phyloP scores from a whole-genome alignment of 2,329 filamentous ascomycete species.

The Colletotrichum liriopes region DNA sequence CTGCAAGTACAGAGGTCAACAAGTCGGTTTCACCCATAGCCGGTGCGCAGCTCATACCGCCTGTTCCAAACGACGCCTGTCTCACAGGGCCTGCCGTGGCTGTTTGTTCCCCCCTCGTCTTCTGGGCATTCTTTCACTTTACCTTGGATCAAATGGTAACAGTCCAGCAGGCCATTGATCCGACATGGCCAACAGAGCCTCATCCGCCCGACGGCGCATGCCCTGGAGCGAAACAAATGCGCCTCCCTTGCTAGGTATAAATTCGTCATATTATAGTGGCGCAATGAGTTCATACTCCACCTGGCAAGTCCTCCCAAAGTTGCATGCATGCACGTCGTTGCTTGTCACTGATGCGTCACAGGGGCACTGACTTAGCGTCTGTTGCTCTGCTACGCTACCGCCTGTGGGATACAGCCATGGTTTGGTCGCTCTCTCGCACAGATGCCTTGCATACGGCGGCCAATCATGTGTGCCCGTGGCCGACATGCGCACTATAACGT shows the following conservation, averaged over 20 bases:
- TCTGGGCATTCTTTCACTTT: background rate
- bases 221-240: background rate
- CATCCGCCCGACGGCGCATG: background rate
- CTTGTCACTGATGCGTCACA: background rate
- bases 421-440: background rate
- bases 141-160: background rate
- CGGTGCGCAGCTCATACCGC: constrained; percentile 20
- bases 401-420: too few relatives aligned
- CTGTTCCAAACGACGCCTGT: constrained; percentile 31
- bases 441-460: background rate
- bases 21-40: constrained; percentile 25
- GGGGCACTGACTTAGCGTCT: background rate
- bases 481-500: constrained; percentile 13
- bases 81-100: background rate
- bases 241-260: background rate
- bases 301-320: background rate
- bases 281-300: background rate
- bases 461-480: constrained; percentile 9
- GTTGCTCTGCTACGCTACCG: background rate
- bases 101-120: background rate
- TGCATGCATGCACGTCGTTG: background rate
- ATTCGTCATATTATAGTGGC: background rate
- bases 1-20: background rate
- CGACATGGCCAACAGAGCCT: background rate
- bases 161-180: background rate